Evolutionary conservation across 2,329 filamentous ascomycete species (phyloP).

Genomic region (Chaetomium sp.): DNA sequence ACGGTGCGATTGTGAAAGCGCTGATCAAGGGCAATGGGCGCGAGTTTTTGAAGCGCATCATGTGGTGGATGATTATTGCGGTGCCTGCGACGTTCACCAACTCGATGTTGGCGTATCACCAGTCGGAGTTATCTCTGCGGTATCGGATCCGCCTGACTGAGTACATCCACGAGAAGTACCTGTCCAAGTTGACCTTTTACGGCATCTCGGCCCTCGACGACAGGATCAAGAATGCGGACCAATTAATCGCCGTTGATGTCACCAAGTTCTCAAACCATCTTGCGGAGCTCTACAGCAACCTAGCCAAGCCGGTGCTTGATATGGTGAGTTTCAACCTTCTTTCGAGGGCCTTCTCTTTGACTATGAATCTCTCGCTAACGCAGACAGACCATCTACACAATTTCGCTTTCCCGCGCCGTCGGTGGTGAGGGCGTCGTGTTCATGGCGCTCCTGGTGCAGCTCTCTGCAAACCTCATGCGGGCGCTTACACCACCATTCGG

Average conservation of each 20-base stretch:
- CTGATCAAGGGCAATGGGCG: constrained; percentile 85
- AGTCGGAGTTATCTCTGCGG: constrained; percentile 86
- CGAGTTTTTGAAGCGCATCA: constrained; percentile 79
- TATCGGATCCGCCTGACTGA: constrained; percentile 93
- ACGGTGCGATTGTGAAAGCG: constrained; percentile 86
- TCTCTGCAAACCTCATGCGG: constrained; percentile 89
- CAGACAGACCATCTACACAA: constrained; percentile 75
- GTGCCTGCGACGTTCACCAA: constrained; percentile 97
- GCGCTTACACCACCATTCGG: constrained; percentile 93
- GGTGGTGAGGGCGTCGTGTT: constrained; percentile 92
- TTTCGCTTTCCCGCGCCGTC: constrained; percentile 87
- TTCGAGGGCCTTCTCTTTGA: background rate
- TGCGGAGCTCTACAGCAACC: constrained; percentile 90
- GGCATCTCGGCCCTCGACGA: constrained; percentile 92
- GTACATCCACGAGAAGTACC: constrained; percentile 89
- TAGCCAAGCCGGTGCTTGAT: constrained; percentile 89
- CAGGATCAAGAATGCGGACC: constrained; percentile 96
- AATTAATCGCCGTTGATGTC: constrained; percentile 94
- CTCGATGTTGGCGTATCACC: constrained; percentile 97
- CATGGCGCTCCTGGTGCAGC: constrained; percentile 88
- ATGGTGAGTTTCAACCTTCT: constrained; percentile 53
- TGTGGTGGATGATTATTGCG: constrained; percentile 98
- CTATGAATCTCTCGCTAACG: constrained; percentile 20
- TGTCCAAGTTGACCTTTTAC: constrained; percentile 97
- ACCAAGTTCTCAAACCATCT: constrained; percentile 93